Conservation (phyloP, 805 yeast genomes). For the Zygotorulaspora florentina region DNA sequence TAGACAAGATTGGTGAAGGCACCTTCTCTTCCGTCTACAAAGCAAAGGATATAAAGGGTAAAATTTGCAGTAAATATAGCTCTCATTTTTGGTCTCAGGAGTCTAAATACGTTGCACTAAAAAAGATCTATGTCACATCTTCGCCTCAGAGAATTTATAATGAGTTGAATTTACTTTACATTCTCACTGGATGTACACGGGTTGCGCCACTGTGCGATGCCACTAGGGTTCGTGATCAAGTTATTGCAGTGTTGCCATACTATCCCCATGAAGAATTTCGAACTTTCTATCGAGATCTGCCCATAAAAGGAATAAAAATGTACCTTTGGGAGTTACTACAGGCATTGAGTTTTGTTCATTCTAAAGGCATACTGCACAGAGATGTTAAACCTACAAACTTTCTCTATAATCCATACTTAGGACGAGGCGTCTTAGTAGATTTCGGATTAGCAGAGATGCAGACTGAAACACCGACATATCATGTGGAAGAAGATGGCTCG, state of each 20-base stretch:
- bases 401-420: slow-evolving; percentile 58
- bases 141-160: slow-evolving; percentile 88
- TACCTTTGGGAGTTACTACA: slow-evolving; percentile 77
- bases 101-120: slow-evolving; percentile 67
- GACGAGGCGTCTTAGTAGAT: slow-evolving; percentile 82
- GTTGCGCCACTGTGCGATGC: slow-evolving; percentile 92
- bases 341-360: slow-evolving; percentile 66
- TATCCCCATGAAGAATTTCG: slow-evolving; percentile 89
- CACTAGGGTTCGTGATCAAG: slow-evolving; percentile 82
- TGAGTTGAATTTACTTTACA: slow-evolving; percentile 74
- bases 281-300: slow-evolving; percentile 75
- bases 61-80: slow-evolving; percentile 24
- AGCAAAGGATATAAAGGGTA: slow-evolving; percentile 36
- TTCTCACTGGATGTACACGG: slow-evolving; percentile 59
- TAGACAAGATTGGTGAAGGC: slow-evolving; percentile 66
- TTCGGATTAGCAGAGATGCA: slow-evolving; percentile 85
- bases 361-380: slow-evolving; percentile 77
- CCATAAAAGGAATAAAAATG: slow-evolving; percentile 70
- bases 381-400: slow-evolving; percentile 87
- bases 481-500: slow-evolving; percentile 12
- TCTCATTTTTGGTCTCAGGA: slow-evolving; percentile 36
- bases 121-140: slow-evolving; percentile 90
- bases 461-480: slow-evolving; percentile 16
- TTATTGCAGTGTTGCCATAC: slow-evolving; percentile 86
- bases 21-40: slow-evolving; percentile 82